Conservation (phyloP, 768 basidiomycete genomes). For the Clitopilus passeckerianus region DNA sequence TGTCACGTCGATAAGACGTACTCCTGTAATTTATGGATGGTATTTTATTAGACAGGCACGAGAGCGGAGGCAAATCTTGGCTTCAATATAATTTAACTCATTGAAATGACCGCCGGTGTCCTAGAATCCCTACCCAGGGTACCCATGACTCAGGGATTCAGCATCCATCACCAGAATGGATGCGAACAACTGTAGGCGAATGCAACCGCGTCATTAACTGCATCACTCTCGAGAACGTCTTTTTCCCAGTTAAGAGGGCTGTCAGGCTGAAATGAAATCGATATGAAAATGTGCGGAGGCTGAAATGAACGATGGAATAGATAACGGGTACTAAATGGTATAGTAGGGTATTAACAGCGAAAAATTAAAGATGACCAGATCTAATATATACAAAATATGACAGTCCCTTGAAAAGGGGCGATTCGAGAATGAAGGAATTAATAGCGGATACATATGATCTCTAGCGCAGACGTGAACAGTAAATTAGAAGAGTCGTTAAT, state of each 20-base stretch:
- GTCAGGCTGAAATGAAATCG: background rate
- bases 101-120: background rate
- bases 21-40: background rate
- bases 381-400: background rate
- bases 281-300: background rate
- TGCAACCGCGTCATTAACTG: background rate
- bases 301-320: background rate
- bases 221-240: background rate
- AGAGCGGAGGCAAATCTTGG: background rate
- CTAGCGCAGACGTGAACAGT: conserved; percentile 11
- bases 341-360: background rate
- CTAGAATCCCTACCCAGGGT: background rate
- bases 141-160: too few species aligned
- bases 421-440: background rate
- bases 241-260: background rate
- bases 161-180: background rate
- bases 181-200: background rate
- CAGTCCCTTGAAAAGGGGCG: background rate
- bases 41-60: background rate
- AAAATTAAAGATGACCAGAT: background rate
- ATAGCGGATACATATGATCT: background rate
- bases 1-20: too few species aligned
- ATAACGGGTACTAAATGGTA: background rate
- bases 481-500: conserved; percentile 16
- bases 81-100: background rate